A percentile compares a stretch with the other conserved stretches of the same genome.
phyloP scores from a whole-genome alignment of 495 filamentous ascomycete species.

The Talaromyces thailandensis region DNA sequence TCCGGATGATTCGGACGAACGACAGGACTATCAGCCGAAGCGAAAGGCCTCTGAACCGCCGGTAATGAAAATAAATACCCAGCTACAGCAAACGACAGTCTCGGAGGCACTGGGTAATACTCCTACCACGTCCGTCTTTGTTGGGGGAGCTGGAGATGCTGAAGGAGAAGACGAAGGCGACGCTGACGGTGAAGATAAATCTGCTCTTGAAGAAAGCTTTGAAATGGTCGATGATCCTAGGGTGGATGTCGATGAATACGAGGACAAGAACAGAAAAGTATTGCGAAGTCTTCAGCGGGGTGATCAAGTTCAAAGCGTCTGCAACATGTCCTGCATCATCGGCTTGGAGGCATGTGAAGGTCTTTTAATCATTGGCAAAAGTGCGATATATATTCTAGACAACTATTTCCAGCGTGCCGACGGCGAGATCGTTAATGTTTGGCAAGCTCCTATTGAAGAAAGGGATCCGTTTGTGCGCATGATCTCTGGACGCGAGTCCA shows the following conservation, averaged over 20 bases:
- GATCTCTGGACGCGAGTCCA: conserved; percentile 69
- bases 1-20: conserved; percentile 58
- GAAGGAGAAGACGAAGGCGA: conserved; percentile 18
- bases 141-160: conserved; percentile 12
- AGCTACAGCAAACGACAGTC: conserved; percentile 19
- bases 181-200: conserved; percentile 34
- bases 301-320: conserved; percentile 87
- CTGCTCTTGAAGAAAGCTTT: conserved; percentile 71
- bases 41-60: conserved; percentile 49
- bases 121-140: conserved; percentile 17
- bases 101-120: conserved; percentile 28
- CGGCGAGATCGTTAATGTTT: conserved; percentile 92
- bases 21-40: conserved; percentile 80
- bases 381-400: conserved; percentile 86
- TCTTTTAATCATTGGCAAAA: conserved; percentile 86
- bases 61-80: conserved; percentile 26
- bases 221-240: conserved; percentile 86
- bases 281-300: conserved; percentile 88
- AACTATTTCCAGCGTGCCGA: conserved; percentile 89
- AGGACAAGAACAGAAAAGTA: conserved; percentile 96
- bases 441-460: conserved; percentile 86
- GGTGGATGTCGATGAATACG: conserved; percentile 76
- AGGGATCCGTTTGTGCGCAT: conserved; percentile 92
- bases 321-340: conserved; percentile 89
- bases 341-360: conserved; percentile 90